Base-by-base conservation (phyloP, 306 rosid species). In the Styphnolobium japonicum region DNA sequence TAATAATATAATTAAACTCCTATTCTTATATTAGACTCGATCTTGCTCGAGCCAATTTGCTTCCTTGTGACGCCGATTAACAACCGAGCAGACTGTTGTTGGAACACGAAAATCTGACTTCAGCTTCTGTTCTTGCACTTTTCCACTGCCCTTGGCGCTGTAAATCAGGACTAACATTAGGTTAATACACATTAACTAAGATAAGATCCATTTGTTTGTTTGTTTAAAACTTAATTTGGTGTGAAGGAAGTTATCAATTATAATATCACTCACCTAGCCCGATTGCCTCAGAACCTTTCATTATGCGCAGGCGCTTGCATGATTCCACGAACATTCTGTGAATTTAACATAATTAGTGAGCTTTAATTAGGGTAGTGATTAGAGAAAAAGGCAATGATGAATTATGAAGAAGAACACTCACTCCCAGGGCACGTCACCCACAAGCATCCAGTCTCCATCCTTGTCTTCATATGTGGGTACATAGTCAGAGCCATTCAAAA, bases 381-480 rank as follows among this genome's bases (percentile, higher is more conserved):
- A 33, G 25, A 10, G 11, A 29, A 49, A 29, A 39, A 2, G 1
- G 8, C 23, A 22, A 12, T 5, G 23, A 4, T 33, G 5, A 67
- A 10, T 36, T 14, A 67, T 5, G 15, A 40, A 10, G 15, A 37
- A 19, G 0, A 4, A 34, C 34, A 89, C 98, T 83, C 34, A 93
- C 97, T 89, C 88, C 98, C 98, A 93, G 21, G 98, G 98, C 3
- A 93, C 98, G 64, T 93, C 98, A 3, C 98, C 98, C 0, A 93
- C 96, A 31, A 93, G 97, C 98, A 93, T 92, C 98, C 98, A 93
- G 48, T 93, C 98, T 3, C 94, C 96, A 63, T 93, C 98, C 45
- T 87, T 93, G 86, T 93, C 97, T 80, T 93, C 87, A 23, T 92
- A 93, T 2, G 91, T 89, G 0, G 96, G 91, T 4, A 92, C 92